Conservation (phyloP, 768 basidiomycete genomes). For the Trametes punicea region DNA sequence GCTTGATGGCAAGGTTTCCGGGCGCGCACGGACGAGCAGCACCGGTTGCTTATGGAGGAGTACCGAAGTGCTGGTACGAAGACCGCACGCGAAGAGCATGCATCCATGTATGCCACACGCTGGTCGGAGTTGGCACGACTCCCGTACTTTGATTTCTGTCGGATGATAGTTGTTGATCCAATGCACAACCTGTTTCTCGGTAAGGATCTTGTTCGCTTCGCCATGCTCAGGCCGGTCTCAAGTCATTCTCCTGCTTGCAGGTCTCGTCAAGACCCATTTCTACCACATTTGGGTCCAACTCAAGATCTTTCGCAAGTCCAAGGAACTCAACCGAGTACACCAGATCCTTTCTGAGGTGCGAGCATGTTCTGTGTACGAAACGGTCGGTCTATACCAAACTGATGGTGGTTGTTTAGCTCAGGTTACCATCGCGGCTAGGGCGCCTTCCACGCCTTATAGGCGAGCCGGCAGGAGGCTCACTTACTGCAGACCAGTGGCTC, state of each 20-base stretch:
- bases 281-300: slow-evolving; percentile 14
- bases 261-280: slow-evolving; percentile 17
- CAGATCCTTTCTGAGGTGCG: slow-evolving; percentile 9
- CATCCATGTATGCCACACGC: background rate
- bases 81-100: slow-evolving; percentile 1
- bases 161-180: slow-evolving; percentile 14
- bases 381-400: background rate
- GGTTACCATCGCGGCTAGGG: slow-evolving; percentile 27
- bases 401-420: slow-evolving; percentile 23
- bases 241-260: background rate
- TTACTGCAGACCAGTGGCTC: slow-evolving; percentile 26
- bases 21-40: slow-evolving; percentile 16
- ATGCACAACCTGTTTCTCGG: slow-evolving; percentile 20
- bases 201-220: background rate
- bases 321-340: slow-evolving; percentile 11
- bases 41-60: slow-evolving; percentile 17
- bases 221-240: background rate
- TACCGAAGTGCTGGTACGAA: background rate
- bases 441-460: slow-evolving; percentile 7
- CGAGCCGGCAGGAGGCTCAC: slow-evolving; percentile 11
- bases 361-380: background rate
- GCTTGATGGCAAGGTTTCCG: slow-evolving; percentile 10
- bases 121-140: slow-evolving; percentile 13
- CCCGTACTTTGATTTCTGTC: slow-evolving; percentile 15
- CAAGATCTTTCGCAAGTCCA: slow-evolving; percentile 8